phyloP scores from a whole-genome alignment of 352 stramenopile genomes.

The Globisporangium nodosum region DNA sequence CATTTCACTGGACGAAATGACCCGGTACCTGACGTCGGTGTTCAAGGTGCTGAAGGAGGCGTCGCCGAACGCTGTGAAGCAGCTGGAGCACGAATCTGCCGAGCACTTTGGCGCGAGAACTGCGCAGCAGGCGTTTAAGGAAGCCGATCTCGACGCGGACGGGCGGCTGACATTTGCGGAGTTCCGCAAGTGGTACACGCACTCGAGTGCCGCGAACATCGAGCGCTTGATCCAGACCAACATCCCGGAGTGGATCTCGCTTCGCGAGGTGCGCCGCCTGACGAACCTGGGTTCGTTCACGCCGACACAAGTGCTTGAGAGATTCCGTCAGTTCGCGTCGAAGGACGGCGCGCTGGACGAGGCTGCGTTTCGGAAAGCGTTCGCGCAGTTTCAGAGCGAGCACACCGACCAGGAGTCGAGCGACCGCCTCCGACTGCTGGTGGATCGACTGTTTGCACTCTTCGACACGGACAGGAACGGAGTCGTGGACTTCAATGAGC shows the following conservation, averaged over 20 bases:
- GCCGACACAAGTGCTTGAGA: constrained; percentile 71
- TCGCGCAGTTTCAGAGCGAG: constrained; percentile 45
- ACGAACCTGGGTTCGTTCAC: constrained; percentile 72
- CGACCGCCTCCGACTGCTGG: constrained; percentile 48
- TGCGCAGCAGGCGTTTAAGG: constrained; percentile 65
- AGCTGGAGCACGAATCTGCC: constrained; percentile 46
- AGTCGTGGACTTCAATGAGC: constrained; percentile 74
- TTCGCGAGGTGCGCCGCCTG: constrained; percentile 70
- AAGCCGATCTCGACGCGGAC: constrained; percentile 68
- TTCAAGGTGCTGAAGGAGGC: constrained; percentile 83
- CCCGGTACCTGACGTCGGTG: constrained; percentile 76
- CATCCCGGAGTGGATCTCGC: constrained; percentile 66
- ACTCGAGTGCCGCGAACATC: constrained; percentile 67
- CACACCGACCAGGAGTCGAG: constrained; percentile 18
- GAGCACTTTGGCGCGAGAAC: constrained; percentile 60
- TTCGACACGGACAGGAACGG: constrained; percentile 83
- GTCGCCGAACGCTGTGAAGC: constrained; percentile 36
- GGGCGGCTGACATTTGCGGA: constrained; percentile 65
- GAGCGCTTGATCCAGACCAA: constrained; percentile 77
- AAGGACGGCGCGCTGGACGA: constrained; percentile 63
- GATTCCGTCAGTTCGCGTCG: constrained; percentile 61
- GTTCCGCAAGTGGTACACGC: constrained; percentile 81
- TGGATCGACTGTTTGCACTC: constrained; percentile 74
- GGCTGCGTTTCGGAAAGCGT: constrained; percentile 52
- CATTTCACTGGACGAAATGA: constrained; percentile 84